Evolutionary conservation across 1,284 basidiomycete genomes (phyloP).

Genomic region (Moesziomyces aphidis): DNA sequence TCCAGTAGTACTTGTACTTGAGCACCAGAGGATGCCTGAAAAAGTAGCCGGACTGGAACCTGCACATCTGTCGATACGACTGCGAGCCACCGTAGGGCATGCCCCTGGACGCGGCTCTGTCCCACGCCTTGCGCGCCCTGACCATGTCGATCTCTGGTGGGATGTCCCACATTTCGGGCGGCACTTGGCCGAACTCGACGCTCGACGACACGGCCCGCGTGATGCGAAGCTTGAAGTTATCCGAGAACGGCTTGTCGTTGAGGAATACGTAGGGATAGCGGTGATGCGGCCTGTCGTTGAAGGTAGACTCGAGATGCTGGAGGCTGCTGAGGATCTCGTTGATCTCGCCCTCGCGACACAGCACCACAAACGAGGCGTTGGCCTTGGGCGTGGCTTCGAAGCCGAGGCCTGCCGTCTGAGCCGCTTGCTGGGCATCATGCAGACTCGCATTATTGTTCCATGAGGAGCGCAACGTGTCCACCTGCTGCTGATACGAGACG

Average conservation of each 20-base stretch:
- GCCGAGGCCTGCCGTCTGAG: conserved; percentile 2
- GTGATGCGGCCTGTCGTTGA: conserved; percentile 56
- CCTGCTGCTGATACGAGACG: conserved; percentile 23
- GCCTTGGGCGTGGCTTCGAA: conserved; percentile 49
- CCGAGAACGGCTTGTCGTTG: conserved; percentile 68
- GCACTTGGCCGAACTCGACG: conserved; percentile 80
- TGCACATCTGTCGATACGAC: conserved; percentile 75
- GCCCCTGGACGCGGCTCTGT: conserved; percentile 75
- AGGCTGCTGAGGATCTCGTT: conserved; percentile 59
- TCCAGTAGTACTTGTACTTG: conserved; percentile 92
- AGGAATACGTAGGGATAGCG: conserved; percentile 69
- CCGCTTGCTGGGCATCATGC: conserved; percentile 2
- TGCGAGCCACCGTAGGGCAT: conserved; percentile 87
- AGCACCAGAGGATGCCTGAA: conserved; percentile 70
- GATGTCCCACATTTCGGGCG: conserved; percentile 83
- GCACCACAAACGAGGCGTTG: conserved; percentile 66
- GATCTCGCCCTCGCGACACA: conserved; percentile 67
- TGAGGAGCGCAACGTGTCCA: conserved; percentile 16
- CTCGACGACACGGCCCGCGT: conserved; percentile 60
- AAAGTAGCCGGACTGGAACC: conserved; percentile 89
- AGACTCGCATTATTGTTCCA: conserved; percentile 2
- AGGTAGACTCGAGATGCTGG: conserved; percentile 55
- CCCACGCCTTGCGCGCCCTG: conserved; percentile 75
- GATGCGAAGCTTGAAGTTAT: conserved; percentile 67
- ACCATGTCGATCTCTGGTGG: conserved; percentile 77